phyloP scores from a whole-genome alignment of 179 eudicot genomes.

The Gypsophila paniculata region DNA sequence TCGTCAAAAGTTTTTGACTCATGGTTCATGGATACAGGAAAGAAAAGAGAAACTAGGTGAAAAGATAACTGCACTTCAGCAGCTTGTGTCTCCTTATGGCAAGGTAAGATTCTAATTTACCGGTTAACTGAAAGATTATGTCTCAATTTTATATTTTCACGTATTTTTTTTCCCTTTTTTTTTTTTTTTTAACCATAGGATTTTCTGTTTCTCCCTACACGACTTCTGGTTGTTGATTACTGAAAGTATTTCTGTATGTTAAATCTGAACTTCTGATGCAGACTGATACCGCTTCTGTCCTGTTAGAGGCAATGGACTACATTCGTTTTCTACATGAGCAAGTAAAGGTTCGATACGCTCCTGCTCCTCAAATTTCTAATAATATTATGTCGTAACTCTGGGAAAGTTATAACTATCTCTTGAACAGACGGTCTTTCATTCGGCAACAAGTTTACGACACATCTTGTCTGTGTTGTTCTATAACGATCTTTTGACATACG shows the following conservation, averaged over 20 bases:
- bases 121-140: background rate
- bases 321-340: slow-evolving; percentile 82
- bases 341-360: slow-evolving; percentile 56
- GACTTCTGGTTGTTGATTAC: background rate
- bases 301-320: slow-evolving; percentile 79
- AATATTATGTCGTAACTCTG: background rate
- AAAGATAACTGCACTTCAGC: slow-evolving; percentile 67
- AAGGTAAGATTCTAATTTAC: slow-evolving; percentile 26
- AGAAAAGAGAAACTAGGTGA: slow-evolving; percentile 71
- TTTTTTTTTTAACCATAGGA: too few relatives aligned
- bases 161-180: background rate
- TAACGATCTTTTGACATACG: background rate
- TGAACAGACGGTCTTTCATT: background rate
- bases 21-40: slow-evolving; percentile 38
- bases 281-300: slow-evolving; percentile 95
- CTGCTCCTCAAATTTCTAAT: background rate
- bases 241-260: background rate
- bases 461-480: background rate
- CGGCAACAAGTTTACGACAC: background rate
- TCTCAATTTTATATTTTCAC: background rate
- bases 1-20: background rate
- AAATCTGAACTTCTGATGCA: slow-evolving; percentile 33
- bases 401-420: too few relatives aligned
- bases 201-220: too few relatives aligned
- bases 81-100: slow-evolving; percentile 54